Conservation (phyloP, 2,329 filamentous ascomycete species). For the Fusarium heterosporum region DNA sequence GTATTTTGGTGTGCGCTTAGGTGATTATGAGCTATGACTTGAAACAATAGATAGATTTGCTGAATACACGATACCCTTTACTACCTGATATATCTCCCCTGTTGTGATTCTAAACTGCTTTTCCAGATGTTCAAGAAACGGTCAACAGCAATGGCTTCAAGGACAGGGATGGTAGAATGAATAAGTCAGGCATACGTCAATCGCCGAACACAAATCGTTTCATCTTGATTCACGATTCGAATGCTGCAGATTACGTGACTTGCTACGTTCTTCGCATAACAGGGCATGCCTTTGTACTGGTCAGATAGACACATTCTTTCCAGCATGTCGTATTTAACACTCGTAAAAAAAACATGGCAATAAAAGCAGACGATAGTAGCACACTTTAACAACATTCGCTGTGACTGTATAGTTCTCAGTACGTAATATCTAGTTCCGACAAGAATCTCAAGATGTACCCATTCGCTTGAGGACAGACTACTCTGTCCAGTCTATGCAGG, state of each 20-base stretch:
- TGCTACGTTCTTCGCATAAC: background rate
- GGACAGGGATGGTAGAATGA: background rate
- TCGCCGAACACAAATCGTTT: conserved; percentile 1
- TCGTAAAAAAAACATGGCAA: background rate
- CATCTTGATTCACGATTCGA: background rate
- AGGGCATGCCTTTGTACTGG: no score
- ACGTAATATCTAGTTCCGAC: conserved; percentile 31
- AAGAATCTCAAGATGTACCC: conserved; percentile 3
- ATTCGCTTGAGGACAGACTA: conserved; percentile 18
- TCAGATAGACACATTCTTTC: background rate
- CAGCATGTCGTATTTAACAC: background rate
- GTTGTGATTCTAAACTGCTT: background rate
- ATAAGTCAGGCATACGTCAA: background rate
- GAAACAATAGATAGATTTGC: conserved; percentile 16
- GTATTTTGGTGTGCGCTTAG: conserved; percentile 23
- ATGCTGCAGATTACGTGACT: background rate
- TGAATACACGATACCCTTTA: conserved; percentile 11
- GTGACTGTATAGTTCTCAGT: background rate
- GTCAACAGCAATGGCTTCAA: background rate
- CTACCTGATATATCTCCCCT: no score
- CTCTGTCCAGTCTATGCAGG: conserved; percentile 36
- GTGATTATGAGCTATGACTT: conserved; percentile 6
- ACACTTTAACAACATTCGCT: background rate
- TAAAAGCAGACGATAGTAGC: background rate
- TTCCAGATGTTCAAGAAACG: background rate